Evolutionary conservation across 352 stramenopile species (phyloP).

Genomic region (Phytophthora foliorum): DNA sequence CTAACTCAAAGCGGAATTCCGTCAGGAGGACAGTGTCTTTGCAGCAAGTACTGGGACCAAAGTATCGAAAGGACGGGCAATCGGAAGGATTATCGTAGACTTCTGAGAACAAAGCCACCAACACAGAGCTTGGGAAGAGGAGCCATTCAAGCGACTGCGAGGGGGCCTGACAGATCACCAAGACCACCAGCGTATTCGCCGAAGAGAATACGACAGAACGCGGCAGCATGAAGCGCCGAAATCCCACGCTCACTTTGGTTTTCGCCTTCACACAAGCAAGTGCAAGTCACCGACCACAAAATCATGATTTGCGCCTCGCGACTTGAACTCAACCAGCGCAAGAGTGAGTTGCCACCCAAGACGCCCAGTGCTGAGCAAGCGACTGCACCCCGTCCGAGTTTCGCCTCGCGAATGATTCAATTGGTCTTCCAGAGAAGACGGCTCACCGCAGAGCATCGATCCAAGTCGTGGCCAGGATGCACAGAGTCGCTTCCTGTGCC

Average conservation of each 20-base stretch:
- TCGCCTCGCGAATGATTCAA: conserved; percentile 25
- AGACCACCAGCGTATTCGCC: conserved; percentile 8
- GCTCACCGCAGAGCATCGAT: neutral
- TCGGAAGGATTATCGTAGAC: too few relatives aligned
- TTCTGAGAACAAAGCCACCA: too few relatives aligned
- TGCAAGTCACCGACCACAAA: neutral
- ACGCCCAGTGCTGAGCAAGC: neutral
- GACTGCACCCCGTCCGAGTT: conserved; percentile 2
- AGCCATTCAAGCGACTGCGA: too few relatives aligned
- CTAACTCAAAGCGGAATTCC: too few relatives aligned
- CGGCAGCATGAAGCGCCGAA: neutral
- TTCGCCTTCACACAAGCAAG: neutral
- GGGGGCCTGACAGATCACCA: neutral
- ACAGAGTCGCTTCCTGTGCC: conserved; percentile 1
- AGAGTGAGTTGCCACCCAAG: neutral
- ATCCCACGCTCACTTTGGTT: neutral
- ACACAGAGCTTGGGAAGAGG: too few relatives aligned
- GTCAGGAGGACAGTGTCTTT: too few relatives aligned
- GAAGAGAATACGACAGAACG: neutral
- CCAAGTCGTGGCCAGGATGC: conserved; percentile 31
- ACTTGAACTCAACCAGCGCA: neutral
- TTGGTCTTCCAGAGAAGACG: conserved; percentile 20
- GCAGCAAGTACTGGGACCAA: too few relatives aligned
- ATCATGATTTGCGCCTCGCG: neutral
- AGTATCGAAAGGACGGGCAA: too few relatives aligned